Percentiles rank a stretch among this genome's conserved stretches.
Evolutionary conservation across 495 filamentous ascomycete genomes (phyloP).

Genomic region (Penicillium taxi): DNA sequence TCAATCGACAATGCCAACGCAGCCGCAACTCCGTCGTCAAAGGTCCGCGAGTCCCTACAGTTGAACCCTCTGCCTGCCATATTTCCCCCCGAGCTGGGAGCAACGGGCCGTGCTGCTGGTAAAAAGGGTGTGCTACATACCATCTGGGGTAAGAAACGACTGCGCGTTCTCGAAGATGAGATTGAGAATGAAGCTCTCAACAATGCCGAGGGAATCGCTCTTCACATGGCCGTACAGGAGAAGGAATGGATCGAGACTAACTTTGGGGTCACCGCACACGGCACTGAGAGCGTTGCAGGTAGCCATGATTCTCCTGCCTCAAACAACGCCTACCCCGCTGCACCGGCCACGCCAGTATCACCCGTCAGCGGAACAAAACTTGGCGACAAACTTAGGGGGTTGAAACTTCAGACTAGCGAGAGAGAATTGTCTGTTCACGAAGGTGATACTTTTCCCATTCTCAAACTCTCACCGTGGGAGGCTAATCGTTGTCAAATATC

Average conservation of each 20-base stretch:
- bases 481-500: conserved; percentile 1
- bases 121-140: conserved; percentile 76
- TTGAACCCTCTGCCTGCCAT: conserved; percentile 75
- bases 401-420: conserved; percentile 66
- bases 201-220: conserved; percentile 68
- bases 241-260: conserved; percentile 74
- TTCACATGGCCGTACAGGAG: conserved; percentile 74
- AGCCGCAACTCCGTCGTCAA: neutral
- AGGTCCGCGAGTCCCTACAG: conserved; percentile 27
- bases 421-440: conserved; percentile 42
- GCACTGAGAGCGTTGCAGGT: conserved; percentile 6
- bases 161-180: conserved; percentile 64
- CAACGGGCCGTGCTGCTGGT: conserved; percentile 54
- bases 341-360: conserved; percentile 52
- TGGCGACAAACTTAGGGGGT: conserved; percentile 65
- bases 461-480: too few relatives aligned
- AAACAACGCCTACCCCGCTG: conserved; percentile 25
- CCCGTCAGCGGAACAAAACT: conserved; percentile 54
- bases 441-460: too few relatives aligned
- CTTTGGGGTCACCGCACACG: conserved; percentile 51
- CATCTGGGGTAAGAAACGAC: conserved; percentile 70
- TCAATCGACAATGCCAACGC: conserved; percentile 4
- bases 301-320: conserved; percentile 13
- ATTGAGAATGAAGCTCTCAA: conserved; percentile 53
- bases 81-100: conserved; percentile 63